These are phyloP conservation scores for Nematodospora anomalae DNA, from an alignment of 1,139 yeast genomes.

Conservation along the genomic window DNA sequence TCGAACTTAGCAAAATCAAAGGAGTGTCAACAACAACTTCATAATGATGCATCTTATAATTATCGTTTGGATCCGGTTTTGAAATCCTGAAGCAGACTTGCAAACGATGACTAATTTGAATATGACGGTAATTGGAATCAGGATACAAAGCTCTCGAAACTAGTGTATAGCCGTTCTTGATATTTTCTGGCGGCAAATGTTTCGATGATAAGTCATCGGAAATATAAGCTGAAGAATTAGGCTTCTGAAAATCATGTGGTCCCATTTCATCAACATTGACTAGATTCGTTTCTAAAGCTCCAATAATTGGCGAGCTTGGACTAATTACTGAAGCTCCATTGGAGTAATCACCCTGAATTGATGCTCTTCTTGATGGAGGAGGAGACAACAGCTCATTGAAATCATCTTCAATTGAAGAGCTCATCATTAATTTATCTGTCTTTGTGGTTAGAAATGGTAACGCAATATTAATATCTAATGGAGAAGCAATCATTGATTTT, in stretches of 20 bases:
- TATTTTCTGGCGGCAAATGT: constrained; percentile 27
- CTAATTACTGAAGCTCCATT: constrained; percentile 12
- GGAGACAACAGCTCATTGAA: constrained; percentile 13
- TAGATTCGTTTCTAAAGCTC: constrained; percentile 43
- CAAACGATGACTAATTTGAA: constrained; percentile 71
- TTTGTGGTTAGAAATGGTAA: constrained; percentile 48
- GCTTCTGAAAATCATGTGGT: constrained; percentile 14
- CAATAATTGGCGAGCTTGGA: constrained; percentile 42
- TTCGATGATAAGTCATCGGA: constrained; percentile 17
- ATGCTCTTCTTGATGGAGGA: constrained; percentile 26
- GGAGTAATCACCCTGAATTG: constrained; percentile 16
- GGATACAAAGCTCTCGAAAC: constrained; percentile 53
- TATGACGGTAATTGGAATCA: constrained; percentile 68
- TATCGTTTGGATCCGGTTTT: constrained; percentile 57
- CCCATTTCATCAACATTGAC: constrained; percentile 26
- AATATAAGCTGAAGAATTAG: constrained; percentile 15
- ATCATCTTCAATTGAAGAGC: constrained; percentile 27
- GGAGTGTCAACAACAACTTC: constrained; percentile 92
- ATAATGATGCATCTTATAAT: constrained; percentile 69
- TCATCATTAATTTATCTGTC: constrained; percentile 32
- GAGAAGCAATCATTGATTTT: constrained; percentile 40
- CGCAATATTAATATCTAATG: constrained; percentile 47
- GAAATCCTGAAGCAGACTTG: constrained; percentile 80
- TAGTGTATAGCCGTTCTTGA: constrained; percentile 39
- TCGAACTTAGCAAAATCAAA: constrained; percentile 65